Base-by-base conservation (phyloP, 2,329 filamentous ascomycete species). In the Cyclaneusma minus region DNA sequence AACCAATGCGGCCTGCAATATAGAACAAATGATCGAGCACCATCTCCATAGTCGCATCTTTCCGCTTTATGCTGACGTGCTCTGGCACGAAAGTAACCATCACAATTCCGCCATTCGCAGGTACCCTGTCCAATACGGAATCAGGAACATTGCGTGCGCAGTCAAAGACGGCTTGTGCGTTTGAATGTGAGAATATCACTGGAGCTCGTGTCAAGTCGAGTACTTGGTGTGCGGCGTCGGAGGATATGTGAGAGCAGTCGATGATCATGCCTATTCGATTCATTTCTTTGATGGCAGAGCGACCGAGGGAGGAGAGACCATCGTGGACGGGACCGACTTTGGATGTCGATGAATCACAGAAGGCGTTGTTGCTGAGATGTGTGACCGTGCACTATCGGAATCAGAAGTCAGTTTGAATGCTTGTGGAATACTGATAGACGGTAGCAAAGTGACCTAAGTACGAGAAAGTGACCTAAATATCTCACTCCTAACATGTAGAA, bases 111-210 rank as follows among this genome's bases (percentile, higher is more conserved):
- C 58, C 56, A 3, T 59, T 61, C 32, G 58, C 44, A 36, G 66
- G 68, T 8, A 76, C 63, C 3, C 68, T 45, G 3, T 62, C 50
- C 11, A 77, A 47, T 3, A 75, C 57, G 27, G 72, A 66, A 33
- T 77, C 70, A 2, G 67, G 66, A 0, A 75, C 71, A 34, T 77
- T 77, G n/a, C 72, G 58, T 2, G 68, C 67, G 44, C 75, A 68
- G 3, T 64, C 63, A 35, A 67, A 75, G 7, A 75, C 39, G 1
- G 60, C 54, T 35, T 68, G 60, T 3, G 62, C 64, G 3, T 63
- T 68, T 29, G 64, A 70, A 41, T 77, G 72, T 26, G 62, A 69
- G 55, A 73, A 77, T 17, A 77, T 70, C 0, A 73, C 63, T 0
- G 70, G 69, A 2, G 69, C 68, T 24, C 56, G 45, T 8, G 49